phyloP scores from a whole-genome alignment of 208 protist species.

The Blastocrithidia nonstop region DNA sequence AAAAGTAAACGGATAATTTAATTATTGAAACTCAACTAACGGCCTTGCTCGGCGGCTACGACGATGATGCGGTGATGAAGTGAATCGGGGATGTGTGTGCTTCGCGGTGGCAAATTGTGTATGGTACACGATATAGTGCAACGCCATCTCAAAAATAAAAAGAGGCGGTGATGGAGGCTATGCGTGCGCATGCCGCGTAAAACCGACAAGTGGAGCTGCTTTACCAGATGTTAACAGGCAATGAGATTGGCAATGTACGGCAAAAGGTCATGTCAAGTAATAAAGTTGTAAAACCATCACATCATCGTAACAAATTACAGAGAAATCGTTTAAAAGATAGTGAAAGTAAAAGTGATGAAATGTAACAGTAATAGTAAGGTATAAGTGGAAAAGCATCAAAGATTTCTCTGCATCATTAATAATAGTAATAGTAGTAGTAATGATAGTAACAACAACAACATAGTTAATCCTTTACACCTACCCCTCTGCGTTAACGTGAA shows the following conservation, averaged over 20 bases:
- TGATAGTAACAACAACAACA: conserved; percentile 1
- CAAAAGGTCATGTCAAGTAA: conserved; percentile 6
- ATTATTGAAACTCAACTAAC: conserved; percentile 80
- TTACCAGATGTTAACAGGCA: conserved; percentile 73
- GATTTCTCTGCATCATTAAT: neutral
- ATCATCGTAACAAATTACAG: no score
- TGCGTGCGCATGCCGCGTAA: conserved; percentile 39
- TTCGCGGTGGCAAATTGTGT: conserved; percentile 70
- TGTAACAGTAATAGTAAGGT: no score
- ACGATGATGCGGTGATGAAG: conserved; percentile 58
- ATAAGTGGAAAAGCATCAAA: no score
- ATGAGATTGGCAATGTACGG: conserved; percentile 27
- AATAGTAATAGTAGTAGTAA: conserved; percentile 14
- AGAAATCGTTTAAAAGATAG: no score
- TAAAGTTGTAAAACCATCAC: no score
- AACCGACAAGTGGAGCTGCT: conserved; percentile 50
- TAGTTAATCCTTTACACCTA: no score
- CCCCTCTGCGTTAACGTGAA: neutral
- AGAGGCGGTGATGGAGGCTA: conserved; percentile 51
- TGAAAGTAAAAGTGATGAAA: no score
- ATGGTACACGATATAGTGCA: conserved; percentile 53
- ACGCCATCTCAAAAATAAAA: conserved; percentile 47
- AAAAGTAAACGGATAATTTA: conserved; percentile 35
- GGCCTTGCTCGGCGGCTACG: conserved; percentile 67
- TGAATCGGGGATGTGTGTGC: conserved; percentile 59